Conservation (phyloP, 768 basidiomycete genomes). For the Podaxis sp. region DNA sequence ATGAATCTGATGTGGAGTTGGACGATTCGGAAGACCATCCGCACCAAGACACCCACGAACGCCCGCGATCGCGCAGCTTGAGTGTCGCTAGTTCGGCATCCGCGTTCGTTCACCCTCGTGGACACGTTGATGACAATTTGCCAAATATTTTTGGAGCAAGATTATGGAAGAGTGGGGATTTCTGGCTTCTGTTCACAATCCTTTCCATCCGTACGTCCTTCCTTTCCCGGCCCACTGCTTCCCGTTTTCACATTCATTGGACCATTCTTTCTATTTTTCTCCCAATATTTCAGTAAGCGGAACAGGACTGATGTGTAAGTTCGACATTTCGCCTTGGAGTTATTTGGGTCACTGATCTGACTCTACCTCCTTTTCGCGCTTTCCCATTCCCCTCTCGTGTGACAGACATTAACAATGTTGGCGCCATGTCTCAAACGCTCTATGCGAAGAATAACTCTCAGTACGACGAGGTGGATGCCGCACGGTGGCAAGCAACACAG, state of each 20-base stretch:
- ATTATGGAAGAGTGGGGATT: constrained; percentile 54
- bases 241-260: neutral
- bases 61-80: neutral
- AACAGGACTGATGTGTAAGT: constrained; percentile 81
- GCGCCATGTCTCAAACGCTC: constrained; percentile 65
- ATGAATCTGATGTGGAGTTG: constrained; percentile 12
- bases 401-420: constrained; percentile 85
- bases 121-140: constrained; percentile 22
- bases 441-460: constrained; percentile 57
- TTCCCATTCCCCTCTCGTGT: constrained; percentile 25
- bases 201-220: constrained; percentile 53
- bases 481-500: constrained; percentile 79
- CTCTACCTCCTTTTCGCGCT: neutral
- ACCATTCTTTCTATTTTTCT: neutral
- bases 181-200: constrained; percentile 62
- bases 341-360: neutral
- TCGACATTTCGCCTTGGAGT: neutral
- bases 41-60: neutral
- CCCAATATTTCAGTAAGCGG: constrained; percentile 54
- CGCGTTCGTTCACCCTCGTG: constrained; percentile 17
- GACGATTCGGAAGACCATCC: neutral
- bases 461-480: constrained; percentile 68
- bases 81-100: constrained; percentile 14
- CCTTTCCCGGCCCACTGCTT: neutral
- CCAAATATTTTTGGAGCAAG: constrained; percentile 56